Conservation (phyloP, 1,284 basidiomycete genomes). For the Boletus nobilissimus region DNA sequence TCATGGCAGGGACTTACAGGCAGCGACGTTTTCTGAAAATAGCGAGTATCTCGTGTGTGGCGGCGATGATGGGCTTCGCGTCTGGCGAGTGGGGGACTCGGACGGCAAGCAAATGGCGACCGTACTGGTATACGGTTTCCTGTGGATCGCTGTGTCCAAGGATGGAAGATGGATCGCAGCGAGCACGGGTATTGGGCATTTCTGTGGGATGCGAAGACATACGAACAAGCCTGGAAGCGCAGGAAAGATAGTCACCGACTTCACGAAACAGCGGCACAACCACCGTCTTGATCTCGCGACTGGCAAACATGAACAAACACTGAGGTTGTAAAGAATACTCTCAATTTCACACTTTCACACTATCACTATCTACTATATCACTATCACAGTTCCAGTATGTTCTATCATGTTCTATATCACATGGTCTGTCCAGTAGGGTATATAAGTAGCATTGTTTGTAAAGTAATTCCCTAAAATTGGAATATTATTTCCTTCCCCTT, state of each 20-base stretch:
- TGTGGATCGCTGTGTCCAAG: neutral
- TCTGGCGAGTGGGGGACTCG: neutral
- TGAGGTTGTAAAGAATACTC: no score
- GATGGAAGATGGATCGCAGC: neutral
- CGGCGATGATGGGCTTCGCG: neutral
- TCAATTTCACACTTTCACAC: no score
- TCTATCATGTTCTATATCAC: no score
- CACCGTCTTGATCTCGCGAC: neutral
- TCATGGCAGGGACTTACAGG: neutral
- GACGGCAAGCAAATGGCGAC: neutral
- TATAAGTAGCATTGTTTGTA: no score
- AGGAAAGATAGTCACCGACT: neutral
- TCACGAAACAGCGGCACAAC: neutral
- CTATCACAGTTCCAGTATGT: no score
- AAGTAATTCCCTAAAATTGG: no score
- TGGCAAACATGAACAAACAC: neutral
- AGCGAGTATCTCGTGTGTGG: neutral
- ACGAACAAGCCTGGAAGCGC: neutral
- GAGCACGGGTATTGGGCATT: neutral
- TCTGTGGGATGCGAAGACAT: neutral
- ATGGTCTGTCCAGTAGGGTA: no score
- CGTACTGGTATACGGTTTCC: neutral
- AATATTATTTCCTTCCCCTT: no score
- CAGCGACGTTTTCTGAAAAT: neutral
- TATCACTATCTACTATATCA: no score